These are phyloP conservation scores for Xylaria sp. DNA, from an alignment of 2,329 filamentous ascomycete genomes.

Conservation along the genomic window DNA sequence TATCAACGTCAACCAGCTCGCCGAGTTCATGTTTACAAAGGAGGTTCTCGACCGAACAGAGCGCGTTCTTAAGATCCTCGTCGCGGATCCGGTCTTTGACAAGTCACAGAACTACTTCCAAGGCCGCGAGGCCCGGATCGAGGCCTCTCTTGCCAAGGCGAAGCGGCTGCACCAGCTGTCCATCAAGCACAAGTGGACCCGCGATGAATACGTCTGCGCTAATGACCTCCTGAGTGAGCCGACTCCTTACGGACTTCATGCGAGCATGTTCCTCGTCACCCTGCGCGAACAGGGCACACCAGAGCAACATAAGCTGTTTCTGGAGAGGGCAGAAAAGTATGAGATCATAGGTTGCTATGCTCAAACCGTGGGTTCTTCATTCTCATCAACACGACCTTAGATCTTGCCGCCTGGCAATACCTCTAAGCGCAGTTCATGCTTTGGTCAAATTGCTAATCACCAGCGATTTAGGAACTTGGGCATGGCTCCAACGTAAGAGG, in stretches of 20 bases:
- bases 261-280: conserved; percentile 56
- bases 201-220: conserved; percentile 65
- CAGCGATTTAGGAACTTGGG: conserved; percentile 74
- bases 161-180: conserved; percentile 71
- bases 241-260: conserved; percentile 73
- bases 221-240: conserved; percentile 73
- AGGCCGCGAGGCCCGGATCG: conserved; percentile 69
- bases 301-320: conserved; percentile 73
- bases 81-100: conserved; percentile 71
- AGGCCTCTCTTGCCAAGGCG: conserved; percentile 68
- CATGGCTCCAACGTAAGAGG: conserved; percentile 78
- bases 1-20: conserved; percentile 67
- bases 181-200: conserved; percentile 67
- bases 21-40: conserved; percentile 70
- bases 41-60: conserved; percentile 63
- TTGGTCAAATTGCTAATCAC: no score
- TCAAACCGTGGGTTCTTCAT: no score
- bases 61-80: conserved; percentile 64
- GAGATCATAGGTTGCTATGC: conserved; percentile 79
- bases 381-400: no score
- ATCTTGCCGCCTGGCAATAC: no score
- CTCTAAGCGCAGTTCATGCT: no score
- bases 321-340: conserved; percentile 69
- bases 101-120: conserved; percentile 79
- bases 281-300: conserved; percentile 71